Conservation (phyloP, 192 early-diverging fungal genomes). For the Lobosporangium transversale region DNA sequence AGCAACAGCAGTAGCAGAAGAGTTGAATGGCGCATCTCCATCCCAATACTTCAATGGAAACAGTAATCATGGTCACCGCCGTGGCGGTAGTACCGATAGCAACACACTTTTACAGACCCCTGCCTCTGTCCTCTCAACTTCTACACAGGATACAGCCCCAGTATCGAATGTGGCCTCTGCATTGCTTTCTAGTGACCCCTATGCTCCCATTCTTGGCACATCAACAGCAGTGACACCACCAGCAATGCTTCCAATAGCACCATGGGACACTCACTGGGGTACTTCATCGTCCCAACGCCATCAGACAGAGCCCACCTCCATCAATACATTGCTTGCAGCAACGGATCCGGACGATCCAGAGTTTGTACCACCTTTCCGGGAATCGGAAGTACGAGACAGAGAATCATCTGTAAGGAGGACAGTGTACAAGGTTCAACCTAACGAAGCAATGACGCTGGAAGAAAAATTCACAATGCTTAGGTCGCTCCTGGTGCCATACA, state of each 20-base stretch:
- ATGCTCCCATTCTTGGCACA: too few relatives aligned
- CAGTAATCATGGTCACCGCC: not conserved
- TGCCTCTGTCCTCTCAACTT: not conserved
- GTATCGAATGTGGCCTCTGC: not conserved
- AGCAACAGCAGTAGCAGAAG: not conserved
- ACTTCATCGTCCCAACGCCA: not conserved
- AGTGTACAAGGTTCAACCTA: conserved; percentile 24
- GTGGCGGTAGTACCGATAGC: not conserved
- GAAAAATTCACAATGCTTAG: conserved; percentile 46
- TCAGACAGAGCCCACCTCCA: conserved; percentile 32
- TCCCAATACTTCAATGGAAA: too few relatives aligned
- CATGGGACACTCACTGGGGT: conserved; percentile 8
- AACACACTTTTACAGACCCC: not conserved
- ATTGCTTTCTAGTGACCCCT: not conserved
- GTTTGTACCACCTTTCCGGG: conserved; percentile 34
- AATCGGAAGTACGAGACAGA: conserved; percentile 12
- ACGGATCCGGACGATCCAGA: conserved; percentile 43
- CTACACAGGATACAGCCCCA: not conserved
- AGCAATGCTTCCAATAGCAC: not conserved
- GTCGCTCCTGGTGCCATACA: conserved; percentile 45
- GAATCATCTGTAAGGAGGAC: conserved; percentile 2
- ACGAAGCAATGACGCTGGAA: conserved; percentile 42
- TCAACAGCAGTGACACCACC: conserved; percentile 4
- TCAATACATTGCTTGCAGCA: conserved; percentile 36
- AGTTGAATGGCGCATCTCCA: too few relatives aligned